A percentile compares a stretch with the other conserved stretches of the same genome.
Evolutionary conservation across 352 stramenopile genomes (phyloP).

Genomic region (Phytophthora ohioensis): DNA sequence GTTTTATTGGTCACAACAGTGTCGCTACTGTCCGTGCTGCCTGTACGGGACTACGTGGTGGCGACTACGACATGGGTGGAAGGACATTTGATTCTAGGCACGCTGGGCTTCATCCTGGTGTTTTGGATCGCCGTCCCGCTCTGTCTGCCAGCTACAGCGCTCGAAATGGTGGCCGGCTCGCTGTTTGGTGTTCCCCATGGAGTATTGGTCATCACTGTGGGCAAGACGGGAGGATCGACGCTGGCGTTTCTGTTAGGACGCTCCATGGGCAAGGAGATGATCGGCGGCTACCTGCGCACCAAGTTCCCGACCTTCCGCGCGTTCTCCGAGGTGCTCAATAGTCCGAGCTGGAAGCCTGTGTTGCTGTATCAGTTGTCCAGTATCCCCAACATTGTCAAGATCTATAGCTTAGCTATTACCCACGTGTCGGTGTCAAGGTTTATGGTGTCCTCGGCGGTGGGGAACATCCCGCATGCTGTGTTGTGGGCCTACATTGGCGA

Average conservation of each 20-base stretch:
- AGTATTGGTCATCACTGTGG: constrained; percentile 67
- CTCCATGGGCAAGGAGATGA: constrained; percentile 59
- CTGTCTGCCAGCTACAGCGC: constrained; percentile 69
- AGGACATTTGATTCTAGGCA: constrained; percentile 57
- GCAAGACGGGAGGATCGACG: constrained; percentile 75
- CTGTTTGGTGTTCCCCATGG: constrained; percentile 68
- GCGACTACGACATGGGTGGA: constrained; percentile 58
- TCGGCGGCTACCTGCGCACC: constrained; percentile 66
- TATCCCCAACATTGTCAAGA: constrained; percentile 84
- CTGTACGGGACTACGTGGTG: constrained; percentile 56
- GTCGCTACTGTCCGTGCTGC: constrained; percentile 52
- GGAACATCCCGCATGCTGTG: constrained; percentile 64
- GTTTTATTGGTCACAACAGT: constrained; percentile 21
- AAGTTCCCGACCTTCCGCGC: constrained; percentile 79
- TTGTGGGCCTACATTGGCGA: constrained; percentile 79
- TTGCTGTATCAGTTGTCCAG: constrained; percentile 82
- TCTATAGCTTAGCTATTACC: constrained; percentile 82
- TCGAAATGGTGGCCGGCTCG: constrained; percentile 72
- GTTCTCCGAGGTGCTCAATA: constrained; percentile 70
- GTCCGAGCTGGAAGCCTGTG: constrained; percentile 77
- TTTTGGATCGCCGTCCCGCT: constrained; percentile 78
- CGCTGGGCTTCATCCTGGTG: constrained; percentile 52
- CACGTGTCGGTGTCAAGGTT: constrained; percentile 67
- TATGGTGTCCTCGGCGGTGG: constrained; percentile 61
- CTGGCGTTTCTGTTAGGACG: constrained; percentile 71